Evolutionary conservation across 140 eudicot species (phyloP), one percentile per base, ranked within the genome.

Genomic region (Anethum foeniculum): DNA sequence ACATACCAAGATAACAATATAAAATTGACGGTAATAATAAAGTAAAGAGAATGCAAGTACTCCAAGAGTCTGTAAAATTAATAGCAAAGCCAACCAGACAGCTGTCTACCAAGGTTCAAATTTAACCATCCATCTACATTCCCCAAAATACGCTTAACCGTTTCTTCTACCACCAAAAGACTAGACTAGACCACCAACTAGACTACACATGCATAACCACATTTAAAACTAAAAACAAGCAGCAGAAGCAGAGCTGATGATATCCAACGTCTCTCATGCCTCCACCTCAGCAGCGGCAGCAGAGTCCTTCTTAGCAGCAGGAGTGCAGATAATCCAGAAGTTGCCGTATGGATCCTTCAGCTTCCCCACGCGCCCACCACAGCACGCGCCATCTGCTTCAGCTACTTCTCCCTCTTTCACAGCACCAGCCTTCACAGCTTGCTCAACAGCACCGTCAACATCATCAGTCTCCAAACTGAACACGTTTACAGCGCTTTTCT

Each of bases 341-440:
- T 81, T 77, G 38, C 97, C 98, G 71, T 80, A 93, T 0, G 98
- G 98, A 83, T 93, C 98, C 84, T 81, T 90, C 58, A 93, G 87
- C 76, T 87, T 88, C 5, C 84, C 91, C 86, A 84, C 91, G 84
- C 97, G 88, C 80, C 87, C 97, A 11, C 81, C 91, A 44, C 76
- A 73, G 58, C 89, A 84, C 80, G 85, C 89, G 80, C 84, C 91
- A 3, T 88, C 96, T 64, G 82, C 90, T 15, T 91, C 93, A 3
- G 85, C 46, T 32, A 77, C 67, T 71, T 86, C 87, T 3, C 82
- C 89, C 1, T 87, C 97, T 0, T 87, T 10, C 3, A 81, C 82
- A 3, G 89, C 96, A 32, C 98, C 98, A 54, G 96, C 98, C 14
- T 49, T 81, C 36, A 90, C 88, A n/a, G 97, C 97, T 79, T 88